Base-by-base conservation (phyloP, 2,329 filamentous ascomycete genomes). In the Fusarium sp. region DNA sequence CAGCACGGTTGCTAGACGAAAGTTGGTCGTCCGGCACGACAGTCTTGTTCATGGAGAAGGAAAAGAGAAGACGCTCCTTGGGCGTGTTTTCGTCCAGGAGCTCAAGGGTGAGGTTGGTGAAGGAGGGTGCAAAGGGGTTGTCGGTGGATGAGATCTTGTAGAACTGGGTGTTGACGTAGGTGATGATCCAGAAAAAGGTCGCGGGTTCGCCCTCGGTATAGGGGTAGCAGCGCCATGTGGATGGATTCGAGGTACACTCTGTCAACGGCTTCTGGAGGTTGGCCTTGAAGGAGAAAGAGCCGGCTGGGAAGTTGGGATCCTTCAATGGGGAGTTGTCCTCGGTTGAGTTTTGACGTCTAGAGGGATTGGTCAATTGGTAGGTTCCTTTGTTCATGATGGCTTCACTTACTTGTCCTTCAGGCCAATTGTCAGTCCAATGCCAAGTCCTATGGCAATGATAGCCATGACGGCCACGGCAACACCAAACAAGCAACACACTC, bases 141-240 rank as follows among this genome's bases (percentile, higher is more conserved):
- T 85, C 81, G 25, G 84, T 85, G 3, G 89, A 89, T 6, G 90
- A 90, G 71, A 92, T 88, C 52, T 82, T 82, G 80, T 87, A 91
- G 16, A 82, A 80, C 35, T 79, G 79, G 16, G 79, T 74, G 47
- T 84, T 82, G n/a, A 78, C 70, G 5, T 83, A 78, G 3, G 81
- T 80, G 66, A 94, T 90, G 67, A 88, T 85, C 91, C 91, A 93
- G 79, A 89, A 86, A 80, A 93, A 92, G 8, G 86, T 88, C 0
- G 88, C 85, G 6, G 85, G 79, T 5, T 83, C 82, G 22, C 84
- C 82, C 14, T 73, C 57, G 5, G 81, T 81, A 77, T 88, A 89
- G 1, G 91, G 90, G 69, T 87, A 89, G 83, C 92, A 94, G 64
- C 85, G 84, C 90, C 91, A 94, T 1, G 90, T 90, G 6, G 85